Conservation (phyloP, 2,329 filamentous ascomycete genomes). For the Fusarium kyushuense region DNA sequence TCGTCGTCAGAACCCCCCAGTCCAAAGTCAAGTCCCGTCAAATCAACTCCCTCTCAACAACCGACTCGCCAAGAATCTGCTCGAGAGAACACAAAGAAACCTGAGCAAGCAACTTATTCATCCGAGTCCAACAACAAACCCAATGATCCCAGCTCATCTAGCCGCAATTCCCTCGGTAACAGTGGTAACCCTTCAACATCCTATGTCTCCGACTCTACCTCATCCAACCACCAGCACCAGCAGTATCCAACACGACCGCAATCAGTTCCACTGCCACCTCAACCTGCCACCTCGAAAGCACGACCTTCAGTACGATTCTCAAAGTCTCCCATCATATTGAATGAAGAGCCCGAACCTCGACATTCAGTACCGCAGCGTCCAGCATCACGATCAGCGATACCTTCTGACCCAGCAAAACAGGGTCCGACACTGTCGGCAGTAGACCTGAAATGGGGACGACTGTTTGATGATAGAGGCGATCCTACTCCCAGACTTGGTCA, state of each 20-base stretch:
- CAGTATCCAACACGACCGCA: slow-evolving; percentile 21
- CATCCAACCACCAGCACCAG: slow-evolving; percentile 20
- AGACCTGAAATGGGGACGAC: slow-evolving; percentile 79
- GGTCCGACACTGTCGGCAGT: slow-evolving; percentile 56
- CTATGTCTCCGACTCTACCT: slow-evolving; percentile 39
- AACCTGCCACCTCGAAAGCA: slow-evolving; percentile 27
- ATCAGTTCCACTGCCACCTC: slow-evolving; percentile 11
- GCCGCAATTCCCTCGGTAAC: slow-evolving; percentile 13
- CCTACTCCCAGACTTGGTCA: slow-evolving; percentile 77
- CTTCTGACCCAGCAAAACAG: slow-evolving; percentile 9
- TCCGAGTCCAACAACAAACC: slow-evolving; percentile 1
- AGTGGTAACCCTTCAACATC: slow-evolving; percentile 34
- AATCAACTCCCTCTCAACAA: slow-evolving; percentile 9
- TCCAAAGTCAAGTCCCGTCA: slow-evolving; percentile 30
- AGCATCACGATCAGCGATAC: slow-evolving; percentile 11
- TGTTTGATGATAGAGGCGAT: slow-evolving; percentile 76
- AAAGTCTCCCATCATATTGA: slow-evolving; percentile 46
- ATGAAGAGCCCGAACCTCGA: slow-evolving; percentile 30
- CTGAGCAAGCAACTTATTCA: neutral
- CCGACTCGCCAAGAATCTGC: slow-evolving; percentile 35
- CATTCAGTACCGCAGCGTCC: slow-evolving; percentile 13
- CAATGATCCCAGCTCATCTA: slow-evolving; percentile 8
- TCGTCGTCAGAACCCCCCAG: slow-evolving; percentile 40
- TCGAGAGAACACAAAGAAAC: slow-evolving; percentile 36
- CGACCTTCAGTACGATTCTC: slow-evolving; percentile 52